phyloP scores from a whole-genome alignment of 768 basidiomycete species.

The Ramaria sp. region DNA sequence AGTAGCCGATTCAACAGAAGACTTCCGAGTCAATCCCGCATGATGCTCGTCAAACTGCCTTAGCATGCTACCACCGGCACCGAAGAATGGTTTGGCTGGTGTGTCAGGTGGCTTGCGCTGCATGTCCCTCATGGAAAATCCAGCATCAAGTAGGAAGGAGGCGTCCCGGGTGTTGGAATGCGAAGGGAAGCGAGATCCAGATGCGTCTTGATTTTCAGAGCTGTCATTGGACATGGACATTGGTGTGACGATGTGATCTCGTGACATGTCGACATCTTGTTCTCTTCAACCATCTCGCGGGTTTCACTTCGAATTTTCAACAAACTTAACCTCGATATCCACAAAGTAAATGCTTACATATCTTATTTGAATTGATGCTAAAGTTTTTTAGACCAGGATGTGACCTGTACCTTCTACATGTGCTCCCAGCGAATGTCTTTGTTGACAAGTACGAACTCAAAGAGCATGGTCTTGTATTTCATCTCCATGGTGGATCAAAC shows the following conservation, averaged over 20 bases:
- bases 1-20: constrained; percentile 63
- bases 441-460: constrained; percentile 35
- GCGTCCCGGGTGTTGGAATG: not conserved
- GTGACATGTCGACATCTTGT: not conserved
- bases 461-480: constrained; percentile 20
- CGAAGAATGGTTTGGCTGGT: constrained; percentile 4
- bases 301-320: constrained; percentile 3
- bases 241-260: not conserved
- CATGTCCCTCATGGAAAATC: not conserved
- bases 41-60: constrained; percentile 73
- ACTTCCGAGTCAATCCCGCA: constrained; percentile 12
- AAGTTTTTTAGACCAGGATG: constrained; percentile 13
- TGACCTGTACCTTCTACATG: constrained; percentile 24
- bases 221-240: not conserved
- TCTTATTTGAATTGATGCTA: not conserved
- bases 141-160: not conserved
- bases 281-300: not conserved
- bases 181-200: not conserved
- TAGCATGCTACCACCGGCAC: constrained; percentile 24
- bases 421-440: constrained; percentile 30
- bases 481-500: constrained; percentile 28
- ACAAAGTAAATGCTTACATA: no score
- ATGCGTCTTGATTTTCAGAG: not conserved
- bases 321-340: not conserved
- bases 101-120: not conserved